phyloP scores from a whole-genome alignment of 2,329 filamentous ascomycete species.

The Aureobasidium subglaciale region DNA sequence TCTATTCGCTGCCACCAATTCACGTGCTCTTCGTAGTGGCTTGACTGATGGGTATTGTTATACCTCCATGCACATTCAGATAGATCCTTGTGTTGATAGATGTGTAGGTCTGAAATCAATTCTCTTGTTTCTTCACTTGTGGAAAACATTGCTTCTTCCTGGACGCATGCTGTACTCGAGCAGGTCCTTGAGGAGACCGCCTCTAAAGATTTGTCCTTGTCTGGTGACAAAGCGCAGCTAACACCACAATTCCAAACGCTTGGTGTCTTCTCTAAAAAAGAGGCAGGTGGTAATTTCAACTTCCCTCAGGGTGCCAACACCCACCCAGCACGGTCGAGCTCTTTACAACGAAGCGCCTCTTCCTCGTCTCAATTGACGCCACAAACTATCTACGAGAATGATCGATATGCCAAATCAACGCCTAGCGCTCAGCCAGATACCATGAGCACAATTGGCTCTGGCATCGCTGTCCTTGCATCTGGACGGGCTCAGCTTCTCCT shows the following conservation, averaged over 20 bases:
- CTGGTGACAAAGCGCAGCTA: constrained; percentile 24
- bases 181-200: constrained; percentile 71
- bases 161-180: constrained; percentile 68
- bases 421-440: constrained; percentile 3
- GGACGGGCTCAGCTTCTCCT: constrained; percentile 75
- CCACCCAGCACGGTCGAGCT: constrained; percentile 16
- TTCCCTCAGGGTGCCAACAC: constrained; percentile 19
- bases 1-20: constrained; percentile 75
- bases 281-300: constrained; percentile 15
- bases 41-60: constrained; percentile 55
- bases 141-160: constrained; percentile 70
- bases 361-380: background rate
- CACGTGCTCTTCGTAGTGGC: constrained; percentile 73
- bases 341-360: constrained; percentile 12
- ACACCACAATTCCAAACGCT: background rate
- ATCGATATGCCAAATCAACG: constrained; percentile 2
- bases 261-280: background rate
- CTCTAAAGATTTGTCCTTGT: constrained; percentile 60
- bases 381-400: constrained; percentile 11
- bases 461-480: constrained; percentile 75
- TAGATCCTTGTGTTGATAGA: constrained; percentile 20
- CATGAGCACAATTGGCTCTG: constrained; percentile 18
- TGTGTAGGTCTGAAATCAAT: constrained; percentile 28
- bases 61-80: background rate
- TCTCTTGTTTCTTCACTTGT: constrained; percentile 37